A percentile compares a stretch with the other conserved stretches of the same genome.
phyloP scores from a whole-genome alignment of 2,329 filamentous ascomycete genomes.

The Aphanoascus verrucosus region DNA sequence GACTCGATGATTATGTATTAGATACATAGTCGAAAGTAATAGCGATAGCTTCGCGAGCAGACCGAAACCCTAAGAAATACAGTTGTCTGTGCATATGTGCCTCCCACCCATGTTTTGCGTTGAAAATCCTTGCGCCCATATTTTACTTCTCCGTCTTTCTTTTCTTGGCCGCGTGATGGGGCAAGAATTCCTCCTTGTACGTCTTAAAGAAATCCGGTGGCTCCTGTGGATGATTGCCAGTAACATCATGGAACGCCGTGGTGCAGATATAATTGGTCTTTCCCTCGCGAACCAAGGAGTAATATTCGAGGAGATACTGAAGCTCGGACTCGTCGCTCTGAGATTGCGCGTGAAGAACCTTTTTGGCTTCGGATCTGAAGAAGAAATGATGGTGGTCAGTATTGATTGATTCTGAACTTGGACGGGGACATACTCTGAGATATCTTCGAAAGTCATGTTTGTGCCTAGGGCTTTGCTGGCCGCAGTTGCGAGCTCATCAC shows the following conservation, averaged over 20 bases:
- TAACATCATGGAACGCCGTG: constrained; percentile 42
- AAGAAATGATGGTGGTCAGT: neutral
- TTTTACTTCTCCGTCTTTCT: constrained; percentile 18
- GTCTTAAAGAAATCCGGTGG: constrained; percentile 41
- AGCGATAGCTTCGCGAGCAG: too few species aligned
- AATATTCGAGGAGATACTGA: constrained; percentile 44
- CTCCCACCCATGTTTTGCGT: neutral
- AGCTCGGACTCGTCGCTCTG: constrained; percentile 33
- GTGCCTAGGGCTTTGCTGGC: constrained; percentile 38
- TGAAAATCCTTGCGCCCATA: neutral
- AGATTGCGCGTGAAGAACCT: constrained; percentile 31
- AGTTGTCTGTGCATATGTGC: neutral
- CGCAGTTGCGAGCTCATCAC: constrained; percentile 38
- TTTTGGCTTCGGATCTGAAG: constrained; percentile 25
- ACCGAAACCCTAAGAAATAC: too few species aligned
- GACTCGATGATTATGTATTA: too few species aligned
- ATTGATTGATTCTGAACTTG: neutral
- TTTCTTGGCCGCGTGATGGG: constrained; percentile 24
- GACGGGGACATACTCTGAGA: constrained; percentile 31
- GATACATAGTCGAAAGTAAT: too few species aligned
- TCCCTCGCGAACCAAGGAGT: constrained; percentile 43
- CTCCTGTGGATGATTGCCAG: constrained; percentile 38
- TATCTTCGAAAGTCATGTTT: constrained; percentile 39
- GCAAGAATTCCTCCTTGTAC: constrained; percentile 34
- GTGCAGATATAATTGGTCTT: constrained; percentile 47